These are phyloP conservation scores for Geotrichum carabidarum DNA, from an alignment of 1,139 yeast species.

Conservation along the genomic window DNA sequence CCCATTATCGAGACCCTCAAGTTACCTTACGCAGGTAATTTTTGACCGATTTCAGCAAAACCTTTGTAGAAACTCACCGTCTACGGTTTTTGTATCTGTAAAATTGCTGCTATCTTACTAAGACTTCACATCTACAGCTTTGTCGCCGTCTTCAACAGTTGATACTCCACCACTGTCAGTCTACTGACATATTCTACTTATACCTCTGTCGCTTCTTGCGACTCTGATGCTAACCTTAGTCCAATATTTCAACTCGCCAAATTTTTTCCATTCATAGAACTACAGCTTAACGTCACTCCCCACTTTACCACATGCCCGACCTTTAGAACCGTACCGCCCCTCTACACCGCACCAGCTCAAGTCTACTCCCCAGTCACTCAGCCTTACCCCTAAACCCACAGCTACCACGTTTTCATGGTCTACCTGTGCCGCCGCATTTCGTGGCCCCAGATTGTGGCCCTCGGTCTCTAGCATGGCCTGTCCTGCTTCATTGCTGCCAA, in stretches of 20 bases:
- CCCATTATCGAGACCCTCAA: conserved; percentile 3
- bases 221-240: background rate
- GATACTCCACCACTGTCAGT: conserved; percentile 13
- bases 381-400: conserved; percentile 86
- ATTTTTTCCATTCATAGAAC: background rate
- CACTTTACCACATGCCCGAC: background rate
- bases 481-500: conserved; percentile 93
- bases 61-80: too few relatives aligned
- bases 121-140: too few relatives aligned
- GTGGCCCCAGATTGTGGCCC: conserved; percentile 63
- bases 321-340: background rate
- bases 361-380: conserved; percentile 31
- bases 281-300: background rate
- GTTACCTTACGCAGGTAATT: too few relatives aligned
- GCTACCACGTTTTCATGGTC: conserved; percentile 75
- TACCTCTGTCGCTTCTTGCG: background rate
- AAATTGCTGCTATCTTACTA: too few relatives aligned
- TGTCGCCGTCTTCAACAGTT: background rate
- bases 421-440: conserved; percentile 70
- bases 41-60: too few relatives aligned
- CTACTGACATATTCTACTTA: conserved; percentile 9
- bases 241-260: background rate
- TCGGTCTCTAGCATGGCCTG: conserved; percentile 89
- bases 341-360: conserved; percentile 27
- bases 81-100: too few relatives aligned